Conservation (phyloP, 169 alveolate genomes). For the Perkinsus olseni region DNA sequence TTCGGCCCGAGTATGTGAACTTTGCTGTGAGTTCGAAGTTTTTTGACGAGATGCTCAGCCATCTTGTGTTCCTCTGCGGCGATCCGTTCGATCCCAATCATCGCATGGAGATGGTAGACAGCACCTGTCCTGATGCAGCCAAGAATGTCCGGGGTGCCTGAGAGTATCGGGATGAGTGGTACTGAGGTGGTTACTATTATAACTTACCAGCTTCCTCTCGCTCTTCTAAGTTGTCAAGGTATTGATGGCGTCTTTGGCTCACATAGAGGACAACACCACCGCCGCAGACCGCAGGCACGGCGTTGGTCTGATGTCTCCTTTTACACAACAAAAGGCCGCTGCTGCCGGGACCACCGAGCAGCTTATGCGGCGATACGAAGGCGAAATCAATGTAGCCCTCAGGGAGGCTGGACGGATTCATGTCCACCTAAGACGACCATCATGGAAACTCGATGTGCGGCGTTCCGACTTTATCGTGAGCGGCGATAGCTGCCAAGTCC, state of each 20-base stretch:
- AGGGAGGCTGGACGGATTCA: neutral
- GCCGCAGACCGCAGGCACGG: slow-evolving; percentile 62
- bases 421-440: neutral
- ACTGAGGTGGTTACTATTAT: neutral
- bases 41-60: neutral
- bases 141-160: slow-evolving; percentile 78
- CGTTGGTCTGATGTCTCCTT: slow-evolving; percentile 53
- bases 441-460: neutral
- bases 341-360: slow-evolving; percentile 79
- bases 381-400: slow-evolving; percentile 61
- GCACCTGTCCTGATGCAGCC: slow-evolving; percentile 80
- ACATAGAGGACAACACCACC: slow-evolving; percentile 85
- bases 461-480: neutral
- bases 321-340: slow-evolving; percentile 72
- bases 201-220: slow-evolving; percentile 78
- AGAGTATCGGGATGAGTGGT: neutral
- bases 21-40: neutral
- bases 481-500: neutral
- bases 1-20: neutral
- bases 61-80: neutral
- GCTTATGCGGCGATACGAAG: slow-evolving; percentile 81
- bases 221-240: slow-evolving; percentile 63
- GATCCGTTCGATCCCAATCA: neutral
- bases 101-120: slow-evolving; percentile 39
- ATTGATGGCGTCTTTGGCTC: slow-evolving; percentile 64